A percentile compares a stretch with the other conserved stretches of the same genome.
Evolutionary conservation across 352 stramenopile genomes (phyloP).

Genomic region (Phytophthora crassamura): DNA sequence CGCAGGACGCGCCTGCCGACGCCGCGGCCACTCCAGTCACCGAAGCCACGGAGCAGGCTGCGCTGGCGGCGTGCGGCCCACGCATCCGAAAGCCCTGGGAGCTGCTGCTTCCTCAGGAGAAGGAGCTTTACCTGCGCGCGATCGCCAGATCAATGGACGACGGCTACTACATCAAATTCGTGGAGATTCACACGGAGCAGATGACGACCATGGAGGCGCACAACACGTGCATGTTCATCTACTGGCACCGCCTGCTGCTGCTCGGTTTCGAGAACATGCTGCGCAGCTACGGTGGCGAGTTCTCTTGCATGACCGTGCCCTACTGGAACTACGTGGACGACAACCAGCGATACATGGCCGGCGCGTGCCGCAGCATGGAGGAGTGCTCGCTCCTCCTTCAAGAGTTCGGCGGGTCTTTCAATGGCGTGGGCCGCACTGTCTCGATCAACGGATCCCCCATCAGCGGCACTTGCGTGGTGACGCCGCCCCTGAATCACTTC

Average conservation of each 20-base stretch:
- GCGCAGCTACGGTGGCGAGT: constrained; percentile 76
- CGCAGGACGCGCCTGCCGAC: constrained; percentile 24
- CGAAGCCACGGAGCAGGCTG: constrained; percentile 37
- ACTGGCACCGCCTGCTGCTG: constrained; percentile 85
- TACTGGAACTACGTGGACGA: constrained; percentile 91
- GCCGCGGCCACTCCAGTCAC: constrained; percentile 1
- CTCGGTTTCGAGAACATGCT: constrained; percentile 90
- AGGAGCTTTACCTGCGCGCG: constrained; percentile 77
- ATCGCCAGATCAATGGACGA: constrained; percentile 81
- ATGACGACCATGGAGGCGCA: constrained; percentile 86
- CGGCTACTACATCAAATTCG: constrained; percentile 87
- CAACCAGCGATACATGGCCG: constrained; percentile 71
- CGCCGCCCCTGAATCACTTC: constrained; percentile 69
- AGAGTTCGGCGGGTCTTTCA: constrained; percentile 69
- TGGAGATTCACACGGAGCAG: constrained; percentile 88
- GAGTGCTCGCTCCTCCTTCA: constrained; percentile 75
- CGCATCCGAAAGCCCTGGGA: constrained; percentile 87
- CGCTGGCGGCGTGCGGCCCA: constrained; percentile 51
- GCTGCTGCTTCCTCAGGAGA: constrained; percentile 57
- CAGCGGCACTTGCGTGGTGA: constrained; percentile 58
- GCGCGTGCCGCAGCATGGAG: constrained; percentile 72
- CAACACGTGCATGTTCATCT: constrained; percentile 90
- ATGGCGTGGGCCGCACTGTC: constrained; percentile 43
- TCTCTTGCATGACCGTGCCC: constrained; percentile 85
- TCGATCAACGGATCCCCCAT: constrained; percentile 77